phyloP scores from a whole-genome alignment of 306 rosid genomes.

The Lagenaria siceraria region DNA sequence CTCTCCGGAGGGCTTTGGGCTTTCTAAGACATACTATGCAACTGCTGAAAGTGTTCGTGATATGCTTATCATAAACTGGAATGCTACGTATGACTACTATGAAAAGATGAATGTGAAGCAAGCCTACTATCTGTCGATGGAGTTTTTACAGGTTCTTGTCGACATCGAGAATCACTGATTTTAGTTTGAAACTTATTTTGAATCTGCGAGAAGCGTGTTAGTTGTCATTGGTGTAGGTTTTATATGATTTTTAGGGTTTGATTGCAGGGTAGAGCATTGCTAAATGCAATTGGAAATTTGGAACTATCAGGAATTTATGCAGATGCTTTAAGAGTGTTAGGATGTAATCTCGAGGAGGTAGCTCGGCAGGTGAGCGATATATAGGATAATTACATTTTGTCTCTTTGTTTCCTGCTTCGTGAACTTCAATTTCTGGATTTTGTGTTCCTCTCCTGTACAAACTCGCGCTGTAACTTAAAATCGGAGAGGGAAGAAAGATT shows the following conservation, averaged over 20 bases:
- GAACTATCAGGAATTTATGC: conserved; percentile 83
- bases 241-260: neutral
- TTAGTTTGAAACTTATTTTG: neutral
- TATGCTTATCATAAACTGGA: conserved; percentile 71
- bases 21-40: conserved; percentile 66
- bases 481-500: neutral
- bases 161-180: neutral
- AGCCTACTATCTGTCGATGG: conserved; percentile 96
- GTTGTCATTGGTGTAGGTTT: neutral
- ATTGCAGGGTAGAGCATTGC: conserved; percentile 78
- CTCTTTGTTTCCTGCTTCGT: neutral
- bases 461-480: neutral
- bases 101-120: conserved; percentile 73
- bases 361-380: conserved; percentile 42
- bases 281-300: conserved; percentile 85
- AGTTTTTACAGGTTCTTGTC: conserved; percentile 75
- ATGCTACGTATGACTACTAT: conserved; percentile 58
- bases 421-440: neutral
- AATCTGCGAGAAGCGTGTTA: neutral
- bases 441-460: neutral
- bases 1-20: conserved; percentile 65
- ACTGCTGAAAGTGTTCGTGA: conserved; percentile 93
- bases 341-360: conserved; percentile 59
- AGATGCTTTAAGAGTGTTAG: conserved; percentile 74
- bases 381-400: neutral